A percentile compares a stretch with the other conserved stretches of the same genome.
phyloP scores from a whole-genome alignment of 2,329 filamentous ascomycete species.

The Fusarium robinianum region DNA sequence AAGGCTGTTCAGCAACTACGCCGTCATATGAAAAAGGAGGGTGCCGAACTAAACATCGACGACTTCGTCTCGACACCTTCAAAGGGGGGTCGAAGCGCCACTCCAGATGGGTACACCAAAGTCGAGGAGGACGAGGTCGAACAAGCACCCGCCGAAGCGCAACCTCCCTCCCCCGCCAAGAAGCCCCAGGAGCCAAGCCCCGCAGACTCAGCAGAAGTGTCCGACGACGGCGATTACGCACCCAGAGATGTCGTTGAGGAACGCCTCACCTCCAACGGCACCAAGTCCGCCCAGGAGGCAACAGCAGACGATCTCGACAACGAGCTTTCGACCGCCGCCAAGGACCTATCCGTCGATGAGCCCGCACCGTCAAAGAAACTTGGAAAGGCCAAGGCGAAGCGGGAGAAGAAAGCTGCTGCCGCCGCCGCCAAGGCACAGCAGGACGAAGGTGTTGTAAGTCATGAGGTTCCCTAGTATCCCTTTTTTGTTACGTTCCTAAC shows the following conservation, averaged over 20 bases:
- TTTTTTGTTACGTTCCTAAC: slow-evolving; percentile 1
- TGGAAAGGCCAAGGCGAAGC: slow-evolving; percentile 57
- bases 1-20: slow-evolving; percentile 83
- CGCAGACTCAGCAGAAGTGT: slow-evolving; percentile 17
- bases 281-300: not conserved
- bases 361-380: slow-evolving; percentile 45
- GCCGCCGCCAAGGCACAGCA: slow-evolving; percentile 44
- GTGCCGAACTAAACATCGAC: slow-evolving; percentile 61
- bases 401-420: slow-evolving; percentile 53
- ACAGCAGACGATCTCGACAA: slow-evolving; percentile 6
- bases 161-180: not conserved
- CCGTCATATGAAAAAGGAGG: slow-evolving; percentile 82
- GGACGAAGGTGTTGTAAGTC: slow-evolving; percentile 44
- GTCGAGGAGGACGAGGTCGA: not conserved
- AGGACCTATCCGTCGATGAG: slow-evolving; percentile 36
- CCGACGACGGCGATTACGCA: slow-evolving; percentile 52
- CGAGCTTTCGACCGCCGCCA: slow-evolving; percentile 16
- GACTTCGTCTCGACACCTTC: slow-evolving; percentile 8
- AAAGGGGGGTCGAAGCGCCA: not conserved
- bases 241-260: slow-evolving; percentile 50
- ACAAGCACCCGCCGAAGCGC: not conserved
- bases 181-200: slow-evolving; percentile 6
- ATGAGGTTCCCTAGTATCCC: not conserved
- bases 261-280: slow-evolving; percentile 40
- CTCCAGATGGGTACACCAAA: not conserved